Base-by-base conservation (phyloP, 139 green algal genomes). In the Edaphochlamys debaryana region DNA sequence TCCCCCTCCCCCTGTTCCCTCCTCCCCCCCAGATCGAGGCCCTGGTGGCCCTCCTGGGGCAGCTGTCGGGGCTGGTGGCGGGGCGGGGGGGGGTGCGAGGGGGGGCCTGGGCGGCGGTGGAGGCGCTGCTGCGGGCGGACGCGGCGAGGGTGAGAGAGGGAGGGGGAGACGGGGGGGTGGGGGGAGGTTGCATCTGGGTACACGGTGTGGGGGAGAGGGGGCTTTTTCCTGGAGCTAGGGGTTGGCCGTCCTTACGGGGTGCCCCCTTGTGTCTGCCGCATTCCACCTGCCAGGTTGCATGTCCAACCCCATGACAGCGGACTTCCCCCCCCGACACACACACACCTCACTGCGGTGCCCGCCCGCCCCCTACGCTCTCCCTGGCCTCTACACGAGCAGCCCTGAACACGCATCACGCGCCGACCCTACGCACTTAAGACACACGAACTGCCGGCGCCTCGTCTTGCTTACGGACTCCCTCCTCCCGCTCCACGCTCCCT, bases 51-150 rank as follows among this genome's bases (percentile, higher is more conserved):
- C 66, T 87, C 63, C 66, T 87, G 38, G 32, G 56, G 23, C 64
- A 84, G 66, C 82, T 87, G 66, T 22, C 64, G 25, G 56, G 52
- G n/a, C 82, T 87, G 73, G 73, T 87, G 48, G 64, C 63, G 41
- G 69, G 17, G 8, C 29, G 70, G 38, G 82, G 73, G 3, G 73
- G 73, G 11, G 38, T 79, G 15, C 22, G 32, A 32, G 48, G 79
- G 38, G 6, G 25, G 52, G 50, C 66, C 32, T 79, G 66, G 82
- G 52, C 36, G 37, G 38, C 40, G 50, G 66, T 83, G 15, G 63
- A 73, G n/a, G 67, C 73, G 66, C 73, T 87, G 36, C 82, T 87
- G 64, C 66, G 73, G n/a, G 45, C 30, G 38, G 82, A 83, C 52
- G 36, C 73, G 23, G 48, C 27, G 0, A 64, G 58, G 73, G 82